These are phyloP conservation scores for Paramyrothecium sp. DNA, from an alignment of 2,329 filamentous ascomycete species.

Conservation along the genomic window DNA sequence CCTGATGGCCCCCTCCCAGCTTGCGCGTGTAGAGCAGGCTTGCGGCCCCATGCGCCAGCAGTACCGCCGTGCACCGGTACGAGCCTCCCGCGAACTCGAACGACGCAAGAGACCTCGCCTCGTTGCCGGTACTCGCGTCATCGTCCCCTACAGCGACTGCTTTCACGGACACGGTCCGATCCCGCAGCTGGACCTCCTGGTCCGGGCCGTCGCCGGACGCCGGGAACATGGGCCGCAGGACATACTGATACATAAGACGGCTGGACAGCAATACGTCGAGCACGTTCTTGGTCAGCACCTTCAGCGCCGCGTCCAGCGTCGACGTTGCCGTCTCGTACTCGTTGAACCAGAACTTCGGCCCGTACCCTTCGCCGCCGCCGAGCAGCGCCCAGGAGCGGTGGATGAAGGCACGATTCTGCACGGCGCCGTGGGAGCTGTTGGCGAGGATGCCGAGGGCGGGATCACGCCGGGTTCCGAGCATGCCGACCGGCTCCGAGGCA, in stretches of 20 bases:
- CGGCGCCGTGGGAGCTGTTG: slow-evolving; percentile 8
- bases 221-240: slow-evolving; percentile 5
- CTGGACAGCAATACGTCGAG: slow-evolving; percentile 9
- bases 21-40: slow-evolving; percentile 11
- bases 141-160: slow-evolving; percentile 11
- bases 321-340: background rate
- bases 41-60: slow-evolving; percentile 14
- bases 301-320: slow-evolving; percentile 3
- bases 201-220: slow-evolving; percentile 13
- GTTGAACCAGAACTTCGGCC: slow-evolving; percentile 5
- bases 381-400: slow-evolving; percentile 15
- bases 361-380: slow-evolving; percentile 5
- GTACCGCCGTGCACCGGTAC: slow-evolving; percentile 15
- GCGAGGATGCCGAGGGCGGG: slow-evolving; percentile 5
- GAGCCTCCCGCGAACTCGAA: slow-evolving; percentile 14
- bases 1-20: slow-evolving; percentile 8
- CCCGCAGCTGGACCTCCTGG: slow-evolving; percentile 6
- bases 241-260: slow-evolving; percentile 7
- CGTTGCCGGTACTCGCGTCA: background rate
- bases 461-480: slow-evolving; percentile 1
- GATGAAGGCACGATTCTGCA: slow-evolving; percentile 12
- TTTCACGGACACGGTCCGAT: slow-evolving; percentile 13
- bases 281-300: slow-evolving; percentile 8
- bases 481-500: background rate
- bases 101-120: slow-evolving; percentile 7